phyloP scores from a whole-genome alignment of 257 asterid genomes.

The Henckelia pumila region DNA sequence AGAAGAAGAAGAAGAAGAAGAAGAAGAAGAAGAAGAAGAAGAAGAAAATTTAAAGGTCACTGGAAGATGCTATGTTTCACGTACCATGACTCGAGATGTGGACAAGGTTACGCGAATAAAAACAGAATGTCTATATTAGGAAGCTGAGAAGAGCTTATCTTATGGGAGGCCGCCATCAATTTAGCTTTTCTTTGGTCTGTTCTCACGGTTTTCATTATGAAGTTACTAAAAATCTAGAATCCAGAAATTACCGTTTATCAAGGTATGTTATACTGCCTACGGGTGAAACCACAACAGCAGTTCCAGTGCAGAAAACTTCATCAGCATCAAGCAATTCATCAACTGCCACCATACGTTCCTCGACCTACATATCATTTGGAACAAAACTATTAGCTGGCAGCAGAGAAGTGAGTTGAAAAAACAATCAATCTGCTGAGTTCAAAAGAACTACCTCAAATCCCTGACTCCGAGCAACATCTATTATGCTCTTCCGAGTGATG shows the following conservation, averaged over 20 bases:
- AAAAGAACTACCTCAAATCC: conserved; percentile 51
- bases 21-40: no score
- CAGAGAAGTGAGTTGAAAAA: background rate
- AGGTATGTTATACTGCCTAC: conserved; percentile 58
- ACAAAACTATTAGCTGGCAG: background rate
- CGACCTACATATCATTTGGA: conserved; percentile 52
- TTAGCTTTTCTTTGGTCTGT: background rate
- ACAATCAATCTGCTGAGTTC: background rate
- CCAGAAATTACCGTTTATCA: conserved; percentile 50
- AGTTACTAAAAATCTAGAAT: background rate
- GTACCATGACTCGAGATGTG: no score
- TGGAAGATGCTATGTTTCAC: no score
- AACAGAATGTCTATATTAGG: background rate
- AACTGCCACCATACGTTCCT: conserved; percentile 71
- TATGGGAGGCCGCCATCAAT: background rate
- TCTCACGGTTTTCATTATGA: background rate
- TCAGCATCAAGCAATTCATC: conserved; percentile 97
- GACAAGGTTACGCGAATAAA: background rate
- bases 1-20: no score
- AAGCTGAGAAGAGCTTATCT: background rate
- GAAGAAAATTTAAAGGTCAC: no score
- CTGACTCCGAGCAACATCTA: conserved; percentile 59
- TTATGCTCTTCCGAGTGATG: conserved; percentile 66
- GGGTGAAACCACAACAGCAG: conserved; percentile 92
- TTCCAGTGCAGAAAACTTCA: conserved; percentile 96